Conservation (phyloP, 2,329 filamentous ascomycete species). For the Xylariaceae sp. region DNA sequence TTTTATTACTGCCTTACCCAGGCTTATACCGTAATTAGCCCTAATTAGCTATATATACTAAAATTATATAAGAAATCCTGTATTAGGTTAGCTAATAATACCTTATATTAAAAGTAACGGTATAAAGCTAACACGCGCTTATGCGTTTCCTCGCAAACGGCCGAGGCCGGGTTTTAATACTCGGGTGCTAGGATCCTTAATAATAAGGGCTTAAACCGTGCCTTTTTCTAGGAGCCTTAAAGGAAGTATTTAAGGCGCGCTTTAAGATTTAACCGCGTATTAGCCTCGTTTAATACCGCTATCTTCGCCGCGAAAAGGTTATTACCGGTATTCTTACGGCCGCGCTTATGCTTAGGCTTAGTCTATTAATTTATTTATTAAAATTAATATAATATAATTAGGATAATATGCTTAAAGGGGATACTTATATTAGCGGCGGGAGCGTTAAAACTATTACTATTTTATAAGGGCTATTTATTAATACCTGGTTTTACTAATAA, state of each 20-base stretch:
- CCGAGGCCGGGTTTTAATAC: no score
- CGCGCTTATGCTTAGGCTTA: not conserved
- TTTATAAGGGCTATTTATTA: not conserved
- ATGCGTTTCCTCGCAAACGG: not conserved
- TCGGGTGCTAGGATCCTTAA: not conserved
- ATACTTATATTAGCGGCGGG: no score
- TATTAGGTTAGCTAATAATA: not conserved
- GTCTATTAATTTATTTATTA: not conserved
- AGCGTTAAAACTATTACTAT: not conserved
- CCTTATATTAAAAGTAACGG: not conserved
- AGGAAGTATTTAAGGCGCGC: not conserved
- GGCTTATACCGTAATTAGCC: not conserved
- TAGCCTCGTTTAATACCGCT: not conserved
- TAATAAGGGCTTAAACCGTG: not conserved
- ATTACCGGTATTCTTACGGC: not conserved
- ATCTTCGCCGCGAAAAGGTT: no score
- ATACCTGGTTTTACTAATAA: not conserved
- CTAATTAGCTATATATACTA: not conserved
- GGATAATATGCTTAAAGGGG: not conserved
- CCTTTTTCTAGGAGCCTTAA: no score
- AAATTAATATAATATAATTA: not conserved
- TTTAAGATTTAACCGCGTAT: not conserved
- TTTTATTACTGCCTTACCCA: not conserved
- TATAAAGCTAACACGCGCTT: not conserved
- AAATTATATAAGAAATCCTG: not conserved